These are phyloP conservation scores for apple (Malus domestica) DNA, from an alignment of 306 rosid genomes.

Conservation along the genomic window ASM211411v1 NC_041792.1:2087001-2087500, in stretches of 20 bases:
- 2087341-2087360: no score
- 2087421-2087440: background rate
- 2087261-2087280: no score
- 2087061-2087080: background rate
- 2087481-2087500: background rate
- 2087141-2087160: conserved; percentile 60
- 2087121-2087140: background rate
- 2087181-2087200: conserved; percentile 85
- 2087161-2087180: conserved; percentile 77
- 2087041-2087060: background rate
- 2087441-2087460: background rate
- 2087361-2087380: no score
- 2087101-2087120: background rate
- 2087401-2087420: background rate
- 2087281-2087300: background rate
- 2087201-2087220: conserved; percentile 86
- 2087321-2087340: no score
- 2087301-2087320: background rate
- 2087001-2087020: conserved; percentile 1
- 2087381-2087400: no score
- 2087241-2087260: background rate
- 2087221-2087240: conserved; percentile 34
- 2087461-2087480: background rate
- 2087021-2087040: background rate
- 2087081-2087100: background rate